Percentiles rank a stretch among this genome's conserved stretches.
Conservation (phyloP, 257 asterid species). For the Cordia subcordata region DNA sequence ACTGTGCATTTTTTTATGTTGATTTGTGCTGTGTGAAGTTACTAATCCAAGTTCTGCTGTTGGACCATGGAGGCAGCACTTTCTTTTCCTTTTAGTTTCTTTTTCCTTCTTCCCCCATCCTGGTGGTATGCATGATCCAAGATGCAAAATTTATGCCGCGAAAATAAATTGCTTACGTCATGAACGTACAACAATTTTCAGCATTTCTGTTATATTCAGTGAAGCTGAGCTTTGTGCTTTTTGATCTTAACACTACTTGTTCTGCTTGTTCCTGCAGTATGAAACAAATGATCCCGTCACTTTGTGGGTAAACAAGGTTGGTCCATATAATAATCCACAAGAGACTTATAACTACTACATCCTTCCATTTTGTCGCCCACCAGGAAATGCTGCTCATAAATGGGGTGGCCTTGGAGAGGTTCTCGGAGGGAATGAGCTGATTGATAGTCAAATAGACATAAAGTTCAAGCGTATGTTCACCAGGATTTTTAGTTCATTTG, state of each 20-base stretch:
- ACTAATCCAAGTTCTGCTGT: no score
- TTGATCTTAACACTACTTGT: neutral
- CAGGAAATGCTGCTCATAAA: conserved; percentile 48
- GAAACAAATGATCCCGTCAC: conserved; percentile 47
- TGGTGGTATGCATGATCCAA: neutral
- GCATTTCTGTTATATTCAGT: neutral
- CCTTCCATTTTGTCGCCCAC: conserved; percentile 62
- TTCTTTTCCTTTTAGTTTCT: no score
- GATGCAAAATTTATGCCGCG: no score
- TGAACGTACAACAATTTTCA: no score
- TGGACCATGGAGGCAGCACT: no score
- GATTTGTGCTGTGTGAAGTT: no score
- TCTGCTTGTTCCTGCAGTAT: conserved; percentile 41
- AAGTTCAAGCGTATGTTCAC: conserved; percentile 51
- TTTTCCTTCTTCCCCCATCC: neutral
- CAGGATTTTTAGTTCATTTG: neutral
- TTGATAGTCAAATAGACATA: conserved; percentile 69
- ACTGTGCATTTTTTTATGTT: no score
- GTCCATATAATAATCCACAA: conserved; percentile 79
- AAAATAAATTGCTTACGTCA: no score
- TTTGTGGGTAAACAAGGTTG: conserved; percentile 74
- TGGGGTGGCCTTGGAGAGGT: conserved; percentile 80
- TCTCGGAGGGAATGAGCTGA: conserved; percentile 65
- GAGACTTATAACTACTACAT: conserved; percentile 71
- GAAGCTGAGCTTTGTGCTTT: neutral